Evolutionary conservation across 2,329 filamentous ascomycete genomes (phyloP).

Genomic region (Paecilomyces formosus): DNA sequence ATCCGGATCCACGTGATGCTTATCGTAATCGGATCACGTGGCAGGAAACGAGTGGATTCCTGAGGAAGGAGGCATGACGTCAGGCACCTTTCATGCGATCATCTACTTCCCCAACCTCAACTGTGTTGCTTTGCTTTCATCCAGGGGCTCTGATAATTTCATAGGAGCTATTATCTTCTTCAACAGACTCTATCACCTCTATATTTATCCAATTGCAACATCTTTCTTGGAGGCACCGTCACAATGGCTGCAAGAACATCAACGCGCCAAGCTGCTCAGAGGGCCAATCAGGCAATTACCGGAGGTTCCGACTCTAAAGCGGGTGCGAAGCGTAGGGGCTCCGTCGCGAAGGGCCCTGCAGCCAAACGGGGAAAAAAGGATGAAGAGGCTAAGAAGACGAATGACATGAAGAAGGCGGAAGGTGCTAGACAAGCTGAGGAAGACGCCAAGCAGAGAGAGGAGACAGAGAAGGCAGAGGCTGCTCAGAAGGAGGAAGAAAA

Average conservation of each 20-base stretch:
- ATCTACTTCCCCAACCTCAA: background rate
- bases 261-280: slow-evolving; percentile 35
- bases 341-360: slow-evolving; percentile 14
- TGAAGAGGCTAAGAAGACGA: slow-evolving; percentile 1
- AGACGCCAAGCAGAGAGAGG: background rate
- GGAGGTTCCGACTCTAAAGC: slow-evolving; percentile 22
- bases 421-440: slow-evolving; percentile 1
- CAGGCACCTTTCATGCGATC: slow-evolving; percentile 16
- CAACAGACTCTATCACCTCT: background rate
- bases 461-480: background rate
- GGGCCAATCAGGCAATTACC: slow-evolving; percentile 35
- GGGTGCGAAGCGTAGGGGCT: slow-evolving; percentile 34
- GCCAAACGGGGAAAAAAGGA: slow-evolving; percentile 34
- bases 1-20: background rate
- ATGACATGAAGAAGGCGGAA: background rate
- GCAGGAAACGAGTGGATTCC: background rate
- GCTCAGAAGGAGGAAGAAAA: background rate
- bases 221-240: background rate
- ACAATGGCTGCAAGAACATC: slow-evolving; percentile 30
- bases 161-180: background rate
- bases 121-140: background rate
- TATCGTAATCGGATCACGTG: background rate
- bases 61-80: slow-evolving; percentile 22
- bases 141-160: background rate
- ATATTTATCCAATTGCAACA: background rate